Evolutionary conservation across 192 early-diverging fungal genomes (phyloP).

Genomic region (Globomyces pollinis-pini): DNA sequence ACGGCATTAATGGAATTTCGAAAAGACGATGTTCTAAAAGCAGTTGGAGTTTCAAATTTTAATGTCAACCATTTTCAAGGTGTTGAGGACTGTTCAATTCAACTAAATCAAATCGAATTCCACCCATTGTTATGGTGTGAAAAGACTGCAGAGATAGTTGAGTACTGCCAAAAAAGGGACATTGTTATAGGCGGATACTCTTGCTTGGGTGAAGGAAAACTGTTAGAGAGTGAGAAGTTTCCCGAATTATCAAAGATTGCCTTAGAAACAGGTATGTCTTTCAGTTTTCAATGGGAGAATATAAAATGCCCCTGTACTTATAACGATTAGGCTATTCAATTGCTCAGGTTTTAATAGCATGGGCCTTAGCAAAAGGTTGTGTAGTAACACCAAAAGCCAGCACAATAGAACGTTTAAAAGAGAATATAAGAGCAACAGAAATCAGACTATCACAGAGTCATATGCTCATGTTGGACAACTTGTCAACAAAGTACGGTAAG

Average conservation of each 20-base stretch:
- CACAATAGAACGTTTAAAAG: slow-evolving; percentile 15
- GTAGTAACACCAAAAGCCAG: slow-evolving; percentile 66
- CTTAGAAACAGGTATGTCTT: too few relatives aligned
- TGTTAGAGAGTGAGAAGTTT: slow-evolving; percentile 12
- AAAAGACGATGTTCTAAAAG: slow-evolving; percentile 59
- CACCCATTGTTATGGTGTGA: slow-evolving; percentile 13
- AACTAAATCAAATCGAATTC: slow-evolving; percentile 34
- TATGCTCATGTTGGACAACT: slow-evolving; percentile 14
- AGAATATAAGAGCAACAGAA: slow-evolving; percentile 24
- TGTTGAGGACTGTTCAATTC: background rate
- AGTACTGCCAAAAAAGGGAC: slow-evolving; percentile 48
- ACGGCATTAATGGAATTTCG: slow-evolving; percentile 67
- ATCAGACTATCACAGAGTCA: slow-evolving; percentile 14
- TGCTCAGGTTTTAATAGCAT: slow-evolving; percentile 69
- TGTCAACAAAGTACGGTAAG: background rate
- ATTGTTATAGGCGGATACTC: slow-evolving; percentile 77
- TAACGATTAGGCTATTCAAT: slow-evolving; percentile 48
- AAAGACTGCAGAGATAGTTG: slow-evolving; percentile 16
- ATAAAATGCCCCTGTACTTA: too few relatives aligned
- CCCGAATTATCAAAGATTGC: slow-evolving; percentile 54
- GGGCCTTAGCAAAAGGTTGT: slow-evolving; percentile 63
- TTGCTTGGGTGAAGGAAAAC: slow-evolving; percentile 56
- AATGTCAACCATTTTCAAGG: slow-evolving; percentile 15
- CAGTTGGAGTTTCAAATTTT: slow-evolving; percentile 85
- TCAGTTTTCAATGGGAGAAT: too few relatives aligned